Base-by-base conservation (phyloP, 805 yeast species). In the Yarrowia keelungensis region DNA sequence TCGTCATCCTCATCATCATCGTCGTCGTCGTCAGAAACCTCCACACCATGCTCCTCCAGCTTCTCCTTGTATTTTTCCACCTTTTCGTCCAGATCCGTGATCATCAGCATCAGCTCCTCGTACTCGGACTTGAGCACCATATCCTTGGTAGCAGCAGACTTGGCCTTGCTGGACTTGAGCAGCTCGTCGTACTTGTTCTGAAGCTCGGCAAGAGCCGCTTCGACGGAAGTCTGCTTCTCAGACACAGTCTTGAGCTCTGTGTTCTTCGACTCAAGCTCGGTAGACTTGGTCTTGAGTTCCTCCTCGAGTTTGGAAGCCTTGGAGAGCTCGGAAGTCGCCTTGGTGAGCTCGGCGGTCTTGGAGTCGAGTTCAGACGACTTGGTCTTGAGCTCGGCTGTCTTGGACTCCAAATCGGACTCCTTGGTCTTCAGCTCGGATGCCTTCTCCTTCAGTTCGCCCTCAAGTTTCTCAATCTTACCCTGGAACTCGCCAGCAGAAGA, bases 11-110 rank as follows among this genome's bases (percentile, higher is more conserved):
- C 89, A 0, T 85, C 90, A 2, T 86, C 90, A 1, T 85, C 89
- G 0, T 82, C 87, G 0, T 87, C 92, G 35, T 88, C 92, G 68
- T 89, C 94, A 59, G 91, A 86, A 5, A 92, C 87, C 1, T 84
- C 88, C 66, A 83, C 86, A 0, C 91, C 91, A 5, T 87, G 74
- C 0, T 75, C 79, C 69, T 80, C 81, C 46, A 89, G 81, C 69
- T 80, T 82, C 8, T 77, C 73, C 74, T 88, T 88, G 75, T 90
- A 88, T 71, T 81, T 81, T 39, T 82, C 79, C 69, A 86, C 86
- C 71, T 84, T 85, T 62, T 89, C 92, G 70, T 92, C 97, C 72
- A 91, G 79, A 56, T 91, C 97, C 19, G 89, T 85, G 76, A 92
- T 86, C 19, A 92, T 79, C 32, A 91, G 78, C 87, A 92, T 84